Evolutionary conservation across 495 filamentous ascomycete species (phyloP).

Genomic region (Lindgomyces ingoldianus): DNA sequence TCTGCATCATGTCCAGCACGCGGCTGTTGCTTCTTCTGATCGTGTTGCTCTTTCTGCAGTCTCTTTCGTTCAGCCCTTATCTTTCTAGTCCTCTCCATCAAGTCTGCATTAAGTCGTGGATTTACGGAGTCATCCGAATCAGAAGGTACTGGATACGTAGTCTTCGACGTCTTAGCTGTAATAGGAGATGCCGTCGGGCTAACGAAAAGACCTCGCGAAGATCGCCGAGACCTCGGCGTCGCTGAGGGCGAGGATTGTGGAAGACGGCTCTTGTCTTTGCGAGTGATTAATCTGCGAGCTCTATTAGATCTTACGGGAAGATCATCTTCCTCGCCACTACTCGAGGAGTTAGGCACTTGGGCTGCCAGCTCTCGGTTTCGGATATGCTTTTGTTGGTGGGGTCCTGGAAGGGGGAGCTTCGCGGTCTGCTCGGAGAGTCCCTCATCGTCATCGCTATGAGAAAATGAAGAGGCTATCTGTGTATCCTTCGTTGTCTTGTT

Average conservation of each 20-base stretch:
- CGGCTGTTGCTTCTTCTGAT: conserved; percentile 5
- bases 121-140: conserved; percentile 10
- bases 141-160: neutral
- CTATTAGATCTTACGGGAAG: conserved; percentile 18
- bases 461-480: neutral
- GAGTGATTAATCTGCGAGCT: neutral
- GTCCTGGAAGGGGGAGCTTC: neutral
- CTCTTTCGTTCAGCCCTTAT: conserved; percentile 29
- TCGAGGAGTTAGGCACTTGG: neutral
- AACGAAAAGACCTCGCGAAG: conserved; percentile 37
- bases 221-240: conserved; percentile 15
- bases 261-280: conserved; percentile 1
- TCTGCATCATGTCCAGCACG: neutral
- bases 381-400: neutral
- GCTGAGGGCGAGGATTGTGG: conserved; percentile 12
- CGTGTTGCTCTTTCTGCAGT: conserved; percentile 4
- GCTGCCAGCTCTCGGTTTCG: neutral
- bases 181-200: conserved; percentile 24
- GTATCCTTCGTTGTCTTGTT: neutral
- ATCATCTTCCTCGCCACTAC: conserved; percentile 17
- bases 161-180: neutral
- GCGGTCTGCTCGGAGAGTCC: conserved; percentile 15
- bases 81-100: conserved; percentile 19
- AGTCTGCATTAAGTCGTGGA: conserved; percentile 2
- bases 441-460: conserved; percentile 20